Evolutionary conservation across 2,329 filamentous ascomycete genomes (phyloP).

Genomic region (Talaromyces sp.): DNA sequence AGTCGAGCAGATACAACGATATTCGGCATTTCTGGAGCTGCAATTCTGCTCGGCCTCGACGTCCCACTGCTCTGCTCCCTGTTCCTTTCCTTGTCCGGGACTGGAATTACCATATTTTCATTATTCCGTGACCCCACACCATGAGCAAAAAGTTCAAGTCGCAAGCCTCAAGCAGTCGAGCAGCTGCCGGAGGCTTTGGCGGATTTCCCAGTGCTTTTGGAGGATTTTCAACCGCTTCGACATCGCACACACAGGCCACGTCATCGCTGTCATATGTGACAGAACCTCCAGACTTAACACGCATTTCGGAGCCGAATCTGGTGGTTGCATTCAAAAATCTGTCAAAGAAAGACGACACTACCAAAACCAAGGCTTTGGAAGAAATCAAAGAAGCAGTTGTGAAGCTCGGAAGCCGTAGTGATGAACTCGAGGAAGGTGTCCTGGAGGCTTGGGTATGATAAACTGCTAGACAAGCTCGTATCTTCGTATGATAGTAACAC

Average conservation of each 20-base stretch:
- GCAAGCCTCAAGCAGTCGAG: conserved; percentile 59
- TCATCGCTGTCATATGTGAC: conserved; percentile 79
- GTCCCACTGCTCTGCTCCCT: not conserved
- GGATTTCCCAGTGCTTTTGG: conserved; percentile 38
- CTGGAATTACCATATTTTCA: not conserved
- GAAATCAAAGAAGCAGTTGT: conserved; percentile 67
- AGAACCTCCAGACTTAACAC: conserved; percentile 74
- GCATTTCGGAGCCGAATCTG: conserved; percentile 72
- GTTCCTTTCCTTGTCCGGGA: not conserved
- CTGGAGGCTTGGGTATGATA: conserved; percentile 77
- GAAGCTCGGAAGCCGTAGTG: conserved; percentile 48
- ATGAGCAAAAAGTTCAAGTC: conserved; percentile 62
- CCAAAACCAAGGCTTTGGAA: conserved; percentile 84
- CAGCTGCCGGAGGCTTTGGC: conserved; percentile 46
- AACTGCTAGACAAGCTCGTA: not conserved
- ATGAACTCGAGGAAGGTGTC: conserved; percentile 71
- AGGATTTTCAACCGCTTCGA: conserved; percentile 30
- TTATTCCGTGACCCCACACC: conserved; percentile 15
- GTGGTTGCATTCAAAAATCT: conserved; percentile 91
- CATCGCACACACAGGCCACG: conserved; percentile 39
- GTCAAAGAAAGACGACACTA: conserved; percentile 86
- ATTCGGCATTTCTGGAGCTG: not conserved
- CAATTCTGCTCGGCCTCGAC: not conserved
- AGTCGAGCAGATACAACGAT: not conserved
- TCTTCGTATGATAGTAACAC: conserved; percentile 29